A percentile compares a stretch with the other conserved stretches of the same genome.
Conservation (phyloP, 2,329 filamentous ascomycete genomes). For the Calonectria ilicicola region DNA sequence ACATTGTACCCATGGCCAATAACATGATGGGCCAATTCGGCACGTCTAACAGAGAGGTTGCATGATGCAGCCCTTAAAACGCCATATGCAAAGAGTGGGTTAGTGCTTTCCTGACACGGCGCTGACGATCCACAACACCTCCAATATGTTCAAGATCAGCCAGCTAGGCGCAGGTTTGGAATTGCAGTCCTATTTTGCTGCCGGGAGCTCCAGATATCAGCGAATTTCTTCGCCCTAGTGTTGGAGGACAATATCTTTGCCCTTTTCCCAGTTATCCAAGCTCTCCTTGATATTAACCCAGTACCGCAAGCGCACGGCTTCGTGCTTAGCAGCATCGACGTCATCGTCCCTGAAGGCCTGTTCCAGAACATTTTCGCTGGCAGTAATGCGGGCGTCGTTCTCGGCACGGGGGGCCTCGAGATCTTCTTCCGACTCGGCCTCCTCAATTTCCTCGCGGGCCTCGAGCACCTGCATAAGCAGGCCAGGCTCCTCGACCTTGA, state of each 20-base stretch:
- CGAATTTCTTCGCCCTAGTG: constrained; percentile 49
- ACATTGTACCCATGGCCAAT: constrained; percentile 5
- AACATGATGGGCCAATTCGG: constrained; percentile 15
- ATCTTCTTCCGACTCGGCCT: constrained; percentile 75
- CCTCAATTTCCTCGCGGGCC: constrained; percentile 80
- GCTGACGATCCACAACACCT: neutral
- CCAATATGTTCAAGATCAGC: neutral
- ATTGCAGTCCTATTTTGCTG: neutral
- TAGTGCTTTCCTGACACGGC: constrained; percentile 1
- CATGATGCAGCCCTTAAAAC: constrained; percentile 9
- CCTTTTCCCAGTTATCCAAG: constrained; percentile 86
- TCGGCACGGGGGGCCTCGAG: constrained; percentile 68
- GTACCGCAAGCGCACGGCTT: constrained; percentile 85
- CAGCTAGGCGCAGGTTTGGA: neutral
- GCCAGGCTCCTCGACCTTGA: constrained; percentile 74
- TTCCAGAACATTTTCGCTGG: constrained; percentile 73
- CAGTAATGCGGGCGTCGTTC: constrained; percentile 76
- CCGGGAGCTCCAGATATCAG: neutral
- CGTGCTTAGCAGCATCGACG: constrained; percentile 73
- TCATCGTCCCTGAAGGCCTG: constrained; percentile 75
- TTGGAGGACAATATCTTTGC: constrained; percentile 69
- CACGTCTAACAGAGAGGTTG: constrained; percentile 7
- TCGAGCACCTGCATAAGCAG: constrained; percentile 86
- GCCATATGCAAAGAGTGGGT: neutral
- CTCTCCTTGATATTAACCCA: constrained; percentile 90